Conservation (phyloP, 164 flowering plant genomes). For the Tetracentron sinense region DNA sequence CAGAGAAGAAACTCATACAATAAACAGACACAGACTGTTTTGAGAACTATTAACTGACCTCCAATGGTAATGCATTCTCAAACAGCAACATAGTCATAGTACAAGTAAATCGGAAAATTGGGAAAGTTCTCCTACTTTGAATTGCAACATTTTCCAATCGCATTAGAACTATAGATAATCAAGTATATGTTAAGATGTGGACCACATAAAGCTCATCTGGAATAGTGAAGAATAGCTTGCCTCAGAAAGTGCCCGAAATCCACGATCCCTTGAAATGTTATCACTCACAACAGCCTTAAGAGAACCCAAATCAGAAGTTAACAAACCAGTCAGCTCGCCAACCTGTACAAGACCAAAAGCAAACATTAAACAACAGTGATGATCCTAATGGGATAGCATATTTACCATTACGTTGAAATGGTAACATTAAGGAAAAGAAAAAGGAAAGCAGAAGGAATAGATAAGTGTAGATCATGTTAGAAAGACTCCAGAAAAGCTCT, state of each 20-base stretch:
- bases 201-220: slow-evolving; percentile 54
- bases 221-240: slow-evolving; percentile 79
- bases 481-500: no score
- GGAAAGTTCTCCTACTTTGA: neutral
- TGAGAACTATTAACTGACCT: neutral
- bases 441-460: neutral
- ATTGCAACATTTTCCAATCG: neutral
- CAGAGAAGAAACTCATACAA: no score
- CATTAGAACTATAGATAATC: neutral
- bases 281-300: slow-evolving; percentile 80
- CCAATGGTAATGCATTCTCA: neutral
- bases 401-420: neutral
- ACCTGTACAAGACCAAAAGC: slow-evolving; percentile 42
- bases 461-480: no score
- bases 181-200: slow-evolving; percentile 13
- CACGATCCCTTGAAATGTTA: slow-evolving; percentile 93
- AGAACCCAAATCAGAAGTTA: slow-evolving; percentile 93
- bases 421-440: neutral
- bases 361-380: neutral
- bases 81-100: neutral
- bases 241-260: slow-evolving; percentile 96
- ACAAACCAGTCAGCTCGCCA: slow-evolving; percentile 81
- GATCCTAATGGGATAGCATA: neutral
- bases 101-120: neutral
- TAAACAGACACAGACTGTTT: neutral